These are phyloP conservation scores for Salix suchowensis DNA, from an alignment of 345 rosid species.

Conservation along the genomic window DNA sequence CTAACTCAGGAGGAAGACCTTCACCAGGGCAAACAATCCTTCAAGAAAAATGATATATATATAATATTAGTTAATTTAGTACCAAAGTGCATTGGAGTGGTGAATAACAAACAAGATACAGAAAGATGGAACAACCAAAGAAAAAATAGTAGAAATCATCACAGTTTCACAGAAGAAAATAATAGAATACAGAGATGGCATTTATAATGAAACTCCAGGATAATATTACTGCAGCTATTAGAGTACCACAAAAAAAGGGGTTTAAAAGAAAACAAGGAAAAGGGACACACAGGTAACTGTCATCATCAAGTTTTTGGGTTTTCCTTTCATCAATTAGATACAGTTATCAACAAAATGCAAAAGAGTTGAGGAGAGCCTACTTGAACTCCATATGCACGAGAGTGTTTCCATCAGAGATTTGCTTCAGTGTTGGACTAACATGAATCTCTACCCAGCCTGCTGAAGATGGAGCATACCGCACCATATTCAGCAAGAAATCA, in stretches of 20 bases:
- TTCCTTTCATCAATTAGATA: not conserved
- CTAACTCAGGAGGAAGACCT: slow-evolving; percentile 84
- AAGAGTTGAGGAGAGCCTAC: slow-evolving; percentile 29
- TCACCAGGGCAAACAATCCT: slow-evolving; percentile 97
- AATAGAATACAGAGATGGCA: not conserved
- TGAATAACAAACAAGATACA: not conserved
- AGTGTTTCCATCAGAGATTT: slow-evolving; percentile 42
- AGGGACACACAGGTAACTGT: not conserved
- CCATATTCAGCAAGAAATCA: slow-evolving; percentile 82
- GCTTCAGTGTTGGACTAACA: slow-evolving; percentile 57
- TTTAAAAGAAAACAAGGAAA: not conserved
- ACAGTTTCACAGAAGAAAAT: not conserved
- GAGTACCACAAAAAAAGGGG: not conserved
- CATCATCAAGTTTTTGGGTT: not conserved
- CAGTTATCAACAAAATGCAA: not conserved
- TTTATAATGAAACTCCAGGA: not conserved
- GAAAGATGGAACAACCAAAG: not conserved
- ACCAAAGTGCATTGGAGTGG: not conserved
- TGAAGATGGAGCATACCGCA: slow-evolving; percentile 63
- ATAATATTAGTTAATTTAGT: not conserved
- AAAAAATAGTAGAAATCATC: not conserved
- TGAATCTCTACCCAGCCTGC: slow-evolving; percentile 95
- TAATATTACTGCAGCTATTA: not conserved
- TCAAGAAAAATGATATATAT: slow-evolving; percentile 5
- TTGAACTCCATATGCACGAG: slow-evolving; percentile 68